Percentiles rank a stretch among this genome's conserved stretches.
Conservation (phyloP, 345 rosid species). For the Melastoma malabathricum region DNA sequence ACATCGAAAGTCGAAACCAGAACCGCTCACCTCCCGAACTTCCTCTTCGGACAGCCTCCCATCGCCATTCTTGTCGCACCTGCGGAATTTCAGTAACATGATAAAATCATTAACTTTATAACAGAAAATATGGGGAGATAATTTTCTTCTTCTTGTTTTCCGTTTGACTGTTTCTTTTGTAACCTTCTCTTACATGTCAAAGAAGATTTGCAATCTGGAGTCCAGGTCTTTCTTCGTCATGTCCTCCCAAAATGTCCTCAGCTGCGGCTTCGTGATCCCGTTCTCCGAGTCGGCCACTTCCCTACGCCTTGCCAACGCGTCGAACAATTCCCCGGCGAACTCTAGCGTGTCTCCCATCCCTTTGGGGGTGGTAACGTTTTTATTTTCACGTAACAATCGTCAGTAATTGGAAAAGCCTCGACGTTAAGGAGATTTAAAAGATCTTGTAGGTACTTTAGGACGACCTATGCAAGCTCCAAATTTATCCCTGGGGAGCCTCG, state of each 20-base stretch:
- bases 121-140: too few species aligned
- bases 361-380: constrained; percentile 5
- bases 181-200: constrained; percentile 60
- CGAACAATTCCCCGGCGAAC: constrained; percentile 60
- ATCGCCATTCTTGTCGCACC: constrained; percentile 98
- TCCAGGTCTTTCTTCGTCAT: constrained; percentile 71
- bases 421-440: neutral
- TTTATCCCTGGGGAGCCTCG: constrained; percentile 40
- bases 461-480: constrained; percentile 74
- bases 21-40: constrained; percentile 55
- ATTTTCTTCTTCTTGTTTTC: too few species aligned
- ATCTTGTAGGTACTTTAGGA: neutral
- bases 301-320: constrained; percentile 65
- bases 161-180: neutral
- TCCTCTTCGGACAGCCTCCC: constrained; percentile 80
- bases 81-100: constrained; percentile 8
- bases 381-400: neutral
- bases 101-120: too few species aligned
- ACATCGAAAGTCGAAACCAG: neutral
- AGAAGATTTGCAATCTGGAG: constrained; percentile 79
- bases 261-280: constrained; percentile 47
- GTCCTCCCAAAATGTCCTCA: constrained; percentile 74
- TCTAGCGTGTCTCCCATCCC: constrained; percentile 87
- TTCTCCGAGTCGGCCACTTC: constrained; percentile 15
- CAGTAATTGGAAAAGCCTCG: too few species aligned